Conservation (phyloP, 1,139 yeast genomes). For the Diutina neorugosa region DNA sequence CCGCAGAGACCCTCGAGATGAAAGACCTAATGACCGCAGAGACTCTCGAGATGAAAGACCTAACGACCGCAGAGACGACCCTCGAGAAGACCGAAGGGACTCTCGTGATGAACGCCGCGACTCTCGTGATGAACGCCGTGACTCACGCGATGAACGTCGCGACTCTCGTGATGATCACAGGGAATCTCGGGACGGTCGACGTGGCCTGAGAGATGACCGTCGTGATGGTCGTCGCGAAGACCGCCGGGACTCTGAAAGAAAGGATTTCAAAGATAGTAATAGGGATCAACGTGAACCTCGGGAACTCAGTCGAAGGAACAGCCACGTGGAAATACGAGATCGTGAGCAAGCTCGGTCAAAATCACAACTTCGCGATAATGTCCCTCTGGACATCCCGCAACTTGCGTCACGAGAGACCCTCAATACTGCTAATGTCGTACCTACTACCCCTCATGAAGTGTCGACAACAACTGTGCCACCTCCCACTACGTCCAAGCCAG, state of each 20-base stretch:
- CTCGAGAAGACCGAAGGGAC: not conserved
- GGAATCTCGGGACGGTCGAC: not conserved
- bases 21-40: not conserved
- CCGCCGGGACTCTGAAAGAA: constrained; percentile 6
- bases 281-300: constrained; percentile 4
- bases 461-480: not conserved
- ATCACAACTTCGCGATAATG: not conserved
- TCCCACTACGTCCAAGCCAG: not conserved
- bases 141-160: constrained; percentile 4
- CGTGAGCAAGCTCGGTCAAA: not conserved
- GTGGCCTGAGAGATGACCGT: not conserved
- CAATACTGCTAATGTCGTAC: too few relatives aligned
- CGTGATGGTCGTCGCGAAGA: not conserved
- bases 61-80: not conserved
- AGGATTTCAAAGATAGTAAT: constrained; percentile 6
- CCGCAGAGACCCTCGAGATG: not conserved
- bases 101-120: not conserved
- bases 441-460: not conserved
- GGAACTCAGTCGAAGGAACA: not conserved
- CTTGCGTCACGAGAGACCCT: not conserved
- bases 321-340: not conserved
- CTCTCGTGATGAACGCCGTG: not conserved
- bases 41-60: constrained; percentile 4
- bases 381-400: not conserved
- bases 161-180: not conserved